These are phyloP conservation scores for Ophiostoma novo-ulmi DNA, from an alignment of 2,329 filamentous ascomycete species.

Conservation along the genomic window DNA sequence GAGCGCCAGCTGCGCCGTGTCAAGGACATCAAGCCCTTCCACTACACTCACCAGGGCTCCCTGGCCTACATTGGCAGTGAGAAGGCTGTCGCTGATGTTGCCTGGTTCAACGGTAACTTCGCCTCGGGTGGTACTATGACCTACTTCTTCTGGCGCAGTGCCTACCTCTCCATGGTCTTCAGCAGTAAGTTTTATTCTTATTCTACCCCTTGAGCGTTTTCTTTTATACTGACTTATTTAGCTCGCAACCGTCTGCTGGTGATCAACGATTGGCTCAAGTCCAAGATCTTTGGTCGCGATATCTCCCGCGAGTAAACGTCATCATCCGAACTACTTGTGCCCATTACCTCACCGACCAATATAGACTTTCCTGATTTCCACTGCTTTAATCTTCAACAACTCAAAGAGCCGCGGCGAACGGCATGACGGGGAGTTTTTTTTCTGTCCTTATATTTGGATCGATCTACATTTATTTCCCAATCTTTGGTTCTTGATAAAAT, in stretches of 20 bases:
- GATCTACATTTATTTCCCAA: background rate
- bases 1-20: slow-evolving; percentile 83
- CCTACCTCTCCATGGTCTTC: slow-evolving; percentile 99
- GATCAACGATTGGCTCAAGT: slow-evolving; percentile 92
- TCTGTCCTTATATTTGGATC: background rate
- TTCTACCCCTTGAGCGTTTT: background rate
- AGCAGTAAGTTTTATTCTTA: slow-evolving; percentile 67
- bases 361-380: slow-evolving; percentile 2
- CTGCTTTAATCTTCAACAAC: background rate
- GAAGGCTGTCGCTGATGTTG: slow-evolving; percentile 91
- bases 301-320: slow-evolving; percentile 73
- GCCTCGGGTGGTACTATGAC: slow-evolving; percentile 89
- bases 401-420: background rate
- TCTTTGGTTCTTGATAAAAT: background rate
- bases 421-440: background rate
- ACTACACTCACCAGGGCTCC: slow-evolving; percentile 96
- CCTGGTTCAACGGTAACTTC: slow-evolving; percentile 95
- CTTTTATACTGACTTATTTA: slow-evolving; percentile 35
- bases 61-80: slow-evolving; percentile 98
- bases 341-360: background rate
- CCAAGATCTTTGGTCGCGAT: slow-evolving; percentile 92
- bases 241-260: slow-evolving; percentile 93
- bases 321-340: background rate
- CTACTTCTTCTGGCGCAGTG: slow-evolving; percentile 97
- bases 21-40: slow-evolving; percentile 95